Conservation (phyloP, 805 yeast genomes). For the Candida awuae region DNA sequence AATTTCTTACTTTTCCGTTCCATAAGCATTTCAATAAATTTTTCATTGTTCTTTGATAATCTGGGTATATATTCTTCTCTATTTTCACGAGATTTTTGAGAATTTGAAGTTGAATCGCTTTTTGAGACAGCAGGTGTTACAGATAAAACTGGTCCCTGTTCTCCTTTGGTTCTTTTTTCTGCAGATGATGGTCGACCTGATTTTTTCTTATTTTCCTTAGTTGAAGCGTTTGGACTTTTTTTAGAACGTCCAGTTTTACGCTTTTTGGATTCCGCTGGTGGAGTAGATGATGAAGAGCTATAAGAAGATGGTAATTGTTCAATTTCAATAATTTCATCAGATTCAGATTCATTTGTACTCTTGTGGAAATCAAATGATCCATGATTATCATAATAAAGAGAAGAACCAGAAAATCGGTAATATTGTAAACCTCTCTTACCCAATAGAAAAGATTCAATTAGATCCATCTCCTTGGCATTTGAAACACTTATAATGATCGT, state of each 20-base stretch:
- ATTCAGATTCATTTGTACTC: constrained; percentile 6
- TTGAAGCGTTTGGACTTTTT: background rate
- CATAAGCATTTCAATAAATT: constrained; percentile 14
- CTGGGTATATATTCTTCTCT: constrained; percentile 27
- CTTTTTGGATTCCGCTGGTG: background rate
- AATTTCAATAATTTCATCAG: constrained; percentile 6
- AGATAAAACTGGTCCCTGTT: constrained; percentile 1
- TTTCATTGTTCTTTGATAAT: constrained; percentile 27
- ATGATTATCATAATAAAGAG: constrained; percentile 34
- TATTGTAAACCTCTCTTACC: constrained; percentile 58
- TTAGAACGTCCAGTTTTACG: constrained; percentile 6
- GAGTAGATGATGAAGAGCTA: background rate
- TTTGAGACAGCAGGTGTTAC: constrained; percentile 1
- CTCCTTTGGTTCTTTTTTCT: constrained; percentile 6
- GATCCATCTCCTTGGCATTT: constrained; percentile 61
- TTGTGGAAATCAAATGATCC: constrained; percentile 26
- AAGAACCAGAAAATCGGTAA: constrained; percentile 58
- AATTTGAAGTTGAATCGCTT: constrained; percentile 1
- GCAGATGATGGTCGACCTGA: constrained; percentile 6
- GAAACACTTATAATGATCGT: constrained; percentile 46
- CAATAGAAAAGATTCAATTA: constrained; percentile 69
- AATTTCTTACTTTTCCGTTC: constrained; percentile 18
- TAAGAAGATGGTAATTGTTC: background rate
- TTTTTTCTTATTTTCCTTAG: constrained; percentile 5
- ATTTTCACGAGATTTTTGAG: constrained; percentile 4